Evolutionary conservation across 768 basidiomycete species (phyloP), one percentile per base, ranked within the genome.

Genomic region (Fomitopsis pulvina): DNA sequence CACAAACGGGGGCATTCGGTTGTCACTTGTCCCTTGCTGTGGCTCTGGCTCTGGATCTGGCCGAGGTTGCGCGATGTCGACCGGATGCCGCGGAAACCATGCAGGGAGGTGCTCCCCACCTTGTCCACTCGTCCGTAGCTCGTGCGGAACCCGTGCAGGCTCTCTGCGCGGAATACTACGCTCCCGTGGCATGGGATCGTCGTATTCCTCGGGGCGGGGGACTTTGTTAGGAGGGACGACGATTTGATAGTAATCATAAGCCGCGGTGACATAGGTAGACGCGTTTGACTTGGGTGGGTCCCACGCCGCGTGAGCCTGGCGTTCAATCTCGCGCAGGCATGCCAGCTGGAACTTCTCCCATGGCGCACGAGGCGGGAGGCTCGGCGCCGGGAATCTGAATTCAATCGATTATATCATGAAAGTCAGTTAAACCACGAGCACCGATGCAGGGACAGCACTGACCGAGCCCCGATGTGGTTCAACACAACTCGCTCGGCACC

Each of bases 401-500:
- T n/a, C n/a, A n/a, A n/a, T n/a, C n/a, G n/a, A n/a, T n/a, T n/a
- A n/a, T n/a, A n/a, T n/a, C n/a, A n/a, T n/a, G n/a, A n/a, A n/a
- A n/a, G n/a, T n/a, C n/a, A n/a, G n/a, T n/a, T n/a, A 34, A 34
- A 34, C 9, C 32, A 34, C 32, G 32, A 9, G 32, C 32, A 34
- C 10, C 10, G n/a, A n/a, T n/a, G 32, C 32, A 34, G 32, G n/a
- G 10, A n/a, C n/a, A n/a, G 12, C 21, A 63, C 73, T 52, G 52
- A 88, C 85, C 83, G 74, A 47, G 72, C 69, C 52, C 87, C 80
- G 27, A 92, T 81, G 62, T 92, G 91, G 62, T 93, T 92, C 42
- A 93, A 62, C 20, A 86, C 76, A 6, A 92, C 67, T 40, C 71
- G 68, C 60, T 77, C 65, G 20, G 89, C 86, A 1, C 74, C 71